Evolutionary conservation across 2,329 filamentous ascomycete species (phyloP).

Genomic region (Coleophoma eucalyptorum): DNA sequence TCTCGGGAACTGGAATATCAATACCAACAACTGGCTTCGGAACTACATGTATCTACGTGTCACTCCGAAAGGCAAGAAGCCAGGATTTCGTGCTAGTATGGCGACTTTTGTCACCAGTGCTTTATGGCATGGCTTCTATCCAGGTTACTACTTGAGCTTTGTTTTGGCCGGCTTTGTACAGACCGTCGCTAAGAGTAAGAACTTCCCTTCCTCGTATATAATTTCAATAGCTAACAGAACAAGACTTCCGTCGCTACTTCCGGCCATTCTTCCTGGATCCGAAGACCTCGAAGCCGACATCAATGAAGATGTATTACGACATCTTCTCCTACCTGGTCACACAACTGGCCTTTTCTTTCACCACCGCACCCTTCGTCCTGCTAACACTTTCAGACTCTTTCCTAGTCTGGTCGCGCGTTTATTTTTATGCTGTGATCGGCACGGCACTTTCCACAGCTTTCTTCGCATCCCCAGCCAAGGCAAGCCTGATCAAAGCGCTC

Average conservation of each 20-base stretch:
- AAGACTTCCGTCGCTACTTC: slow-evolving; percentile 84
- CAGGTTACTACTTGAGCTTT: slow-evolving; percentile 92
- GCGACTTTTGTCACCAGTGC: slow-evolving; percentile 93
- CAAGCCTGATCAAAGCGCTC: slow-evolving; percentile 49
- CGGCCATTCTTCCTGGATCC: slow-evolving; percentile 90
- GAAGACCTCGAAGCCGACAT: slow-evolving; percentile 63
- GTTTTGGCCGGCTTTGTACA: slow-evolving; percentile 87
- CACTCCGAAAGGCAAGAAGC: slow-evolving; percentile 92
- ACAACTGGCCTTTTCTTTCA: slow-evolving; percentile 80
- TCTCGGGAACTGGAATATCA: slow-evolving; percentile 95
- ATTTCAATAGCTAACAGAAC: slow-evolving; percentile 9
- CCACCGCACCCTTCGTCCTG: slow-evolving; percentile 79
- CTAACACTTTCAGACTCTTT: slow-evolving; percentile 70
- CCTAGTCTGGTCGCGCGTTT: slow-evolving; percentile 76
- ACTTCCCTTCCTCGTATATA: not conserved
- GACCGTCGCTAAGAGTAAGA: slow-evolving; percentile 88
- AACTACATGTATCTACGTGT: slow-evolving; percentile 96
- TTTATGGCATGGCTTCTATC: slow-evolving; percentile 97
- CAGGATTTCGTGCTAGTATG: slow-evolving; percentile 89
- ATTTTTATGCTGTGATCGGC: slow-evolving; percentile 79
- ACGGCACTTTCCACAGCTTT: slow-evolving; percentile 63
- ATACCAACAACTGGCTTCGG: slow-evolving; percentile 93
- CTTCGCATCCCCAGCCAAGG: slow-evolving; percentile 77
- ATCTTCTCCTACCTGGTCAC: slow-evolving; percentile 70
- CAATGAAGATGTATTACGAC: slow-evolving; percentile 84